Base-by-base conservation (phyloP, 805 yeast genomes). In the Saccharomycopsis babjevae region DNA sequence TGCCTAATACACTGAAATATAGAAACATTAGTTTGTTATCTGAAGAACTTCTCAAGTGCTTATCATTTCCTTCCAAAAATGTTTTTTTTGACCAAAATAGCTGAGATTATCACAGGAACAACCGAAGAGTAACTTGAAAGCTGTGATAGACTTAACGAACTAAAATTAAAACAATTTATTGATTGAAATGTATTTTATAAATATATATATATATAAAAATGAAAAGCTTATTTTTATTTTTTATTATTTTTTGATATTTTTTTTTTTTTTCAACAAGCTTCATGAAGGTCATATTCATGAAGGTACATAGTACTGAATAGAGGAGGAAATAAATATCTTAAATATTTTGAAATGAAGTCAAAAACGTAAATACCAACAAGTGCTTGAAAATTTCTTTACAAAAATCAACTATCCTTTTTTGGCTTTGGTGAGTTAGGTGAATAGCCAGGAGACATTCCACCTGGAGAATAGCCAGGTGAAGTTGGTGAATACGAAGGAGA, bases 371-470 rank as follows among this genome's bases (percentile, higher is more conserved):
- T 22, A 40, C 22, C 46, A 42, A 18, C 7, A 18, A 22, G 4
- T 46, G 16, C 28, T 25, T 28, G 5, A 11, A 8, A 2, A 11
- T 46, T 28, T 15, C 8, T 13, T 13, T n/a, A 11, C 16, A 13
- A 25, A 40, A 46, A 10, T 28, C 28, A 46, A 13, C 22, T 36
- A 36, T 55, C 57, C 39, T 55, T 39, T 25, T 55, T 55, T 16
- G 22, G 34, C 57, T 55, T 55, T 55, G 83, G 92, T 1, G 86
- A 81, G 1, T 88, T 83, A 57, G 89, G 90, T 0, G 82, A 76
- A 72, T 86, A 87, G n/a, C 77, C 68, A 66, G 89, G 88, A 8
- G 83, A 77, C 0, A 82, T 77, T n/a, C n/a, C n/a, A n/a, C n/a
- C n/a, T 42, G 83, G 82, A 3, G 78, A 73, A 63, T 80, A 79